Conservation (phyloP, 371 early-diverging fungal species). For the Gilbertella persicaria region DNA sequence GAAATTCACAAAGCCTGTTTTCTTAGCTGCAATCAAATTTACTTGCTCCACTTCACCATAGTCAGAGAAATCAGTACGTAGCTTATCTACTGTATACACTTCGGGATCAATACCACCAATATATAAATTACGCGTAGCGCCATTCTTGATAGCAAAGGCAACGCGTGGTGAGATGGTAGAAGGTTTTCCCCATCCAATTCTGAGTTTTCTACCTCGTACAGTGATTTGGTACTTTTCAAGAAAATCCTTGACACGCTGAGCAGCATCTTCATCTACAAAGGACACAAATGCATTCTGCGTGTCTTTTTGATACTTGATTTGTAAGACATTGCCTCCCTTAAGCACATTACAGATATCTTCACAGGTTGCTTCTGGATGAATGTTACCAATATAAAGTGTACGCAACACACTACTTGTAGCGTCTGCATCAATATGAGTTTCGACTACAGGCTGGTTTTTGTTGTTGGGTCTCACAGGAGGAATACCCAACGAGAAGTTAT, state of each 20-base stretch:
- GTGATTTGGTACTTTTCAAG: slow-evolving; percentile 58
- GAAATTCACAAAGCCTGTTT: slow-evolving; percentile 85
- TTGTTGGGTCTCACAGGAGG: too few relatives aligned
- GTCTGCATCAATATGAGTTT: too few relatives aligned
- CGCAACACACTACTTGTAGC: too few relatives aligned
- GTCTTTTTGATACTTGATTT: slow-evolving; percentile 67
- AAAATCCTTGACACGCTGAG: slow-evolving; percentile 58
- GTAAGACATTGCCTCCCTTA: slow-evolving; percentile 80
- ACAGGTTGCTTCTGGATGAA: slow-evolving; percentile 67
- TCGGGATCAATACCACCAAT: slow-evolving; percentile 54
- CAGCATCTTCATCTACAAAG: slow-evolving; percentile 76
- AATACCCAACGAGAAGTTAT: not conserved
- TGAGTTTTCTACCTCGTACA: slow-evolving; percentile 67
- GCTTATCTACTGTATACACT: slow-evolving; percentile 56
- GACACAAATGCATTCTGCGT: slow-evolving; percentile 84
- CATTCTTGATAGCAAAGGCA: slow-evolving; percentile 57
- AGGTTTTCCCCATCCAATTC: slow-evolving; percentile 80
- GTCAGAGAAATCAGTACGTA: slow-evolving; percentile 63
- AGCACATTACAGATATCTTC: slow-evolving; percentile 86
- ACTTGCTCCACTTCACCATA: slow-evolving; percentile 84
- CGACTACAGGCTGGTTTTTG: too few relatives aligned
- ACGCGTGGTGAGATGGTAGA: slow-evolving; percentile 56
- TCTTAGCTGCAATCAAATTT: slow-evolving; percentile 71
- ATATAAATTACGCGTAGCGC: slow-evolving; percentile 83
- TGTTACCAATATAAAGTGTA: slow-evolving; percentile 77